A percentile compares a stretch with the other conserved stretches of the same genome.
Evolutionary conservation across 371 early-diverging fungal genomes (phyloP).

Genomic region (Synchytrium microbalum): DNA sequence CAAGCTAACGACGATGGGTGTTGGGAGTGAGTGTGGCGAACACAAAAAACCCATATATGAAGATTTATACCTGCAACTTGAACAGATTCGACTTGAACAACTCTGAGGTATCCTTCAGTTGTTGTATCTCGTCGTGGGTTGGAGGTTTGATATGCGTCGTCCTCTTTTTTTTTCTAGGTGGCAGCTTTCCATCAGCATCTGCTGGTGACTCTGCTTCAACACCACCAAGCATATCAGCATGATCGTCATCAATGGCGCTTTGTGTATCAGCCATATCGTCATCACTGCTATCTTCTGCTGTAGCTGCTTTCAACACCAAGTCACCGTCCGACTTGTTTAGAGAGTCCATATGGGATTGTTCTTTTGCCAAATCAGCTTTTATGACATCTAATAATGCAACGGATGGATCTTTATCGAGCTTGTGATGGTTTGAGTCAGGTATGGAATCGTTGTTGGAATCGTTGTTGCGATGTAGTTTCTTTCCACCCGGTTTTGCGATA

Average conservation of each 20-base stretch:
- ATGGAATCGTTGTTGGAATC: too few relatives aligned
- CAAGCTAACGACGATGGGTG: too few relatives aligned
- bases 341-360: too few relatives aligned
- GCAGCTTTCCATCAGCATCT: conserved; percentile 16
- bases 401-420: too few relatives aligned
- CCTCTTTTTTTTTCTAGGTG: conserved; percentile 16
- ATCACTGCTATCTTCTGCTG: conserved; percentile 30
- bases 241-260: conserved; percentile 11
- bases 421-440: too few relatives aligned
- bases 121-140: conserved; percentile 75
- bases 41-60: neutral
- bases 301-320: conserved; percentile 27
- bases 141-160: conserved; percentile 38
- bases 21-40: conserved; percentile 4
- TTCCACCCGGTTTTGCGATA: too few relatives aligned
- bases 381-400: too few relatives aligned
- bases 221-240: too few relatives aligned
- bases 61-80: conserved; percentile 57
- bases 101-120: conserved; percentile 69
- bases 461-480: too few relatives aligned
- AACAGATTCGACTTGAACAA: conserved; percentile 87
- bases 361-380: too few relatives aligned
- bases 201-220: conserved; percentile 17
- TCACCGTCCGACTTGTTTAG: too few relatives aligned
- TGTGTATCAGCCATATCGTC: conserved; percentile 30